Evolutionary conservation across 2,329 filamentous ascomycete genomes (phyloP).

Genomic region (Madurella fahalii): DNA sequence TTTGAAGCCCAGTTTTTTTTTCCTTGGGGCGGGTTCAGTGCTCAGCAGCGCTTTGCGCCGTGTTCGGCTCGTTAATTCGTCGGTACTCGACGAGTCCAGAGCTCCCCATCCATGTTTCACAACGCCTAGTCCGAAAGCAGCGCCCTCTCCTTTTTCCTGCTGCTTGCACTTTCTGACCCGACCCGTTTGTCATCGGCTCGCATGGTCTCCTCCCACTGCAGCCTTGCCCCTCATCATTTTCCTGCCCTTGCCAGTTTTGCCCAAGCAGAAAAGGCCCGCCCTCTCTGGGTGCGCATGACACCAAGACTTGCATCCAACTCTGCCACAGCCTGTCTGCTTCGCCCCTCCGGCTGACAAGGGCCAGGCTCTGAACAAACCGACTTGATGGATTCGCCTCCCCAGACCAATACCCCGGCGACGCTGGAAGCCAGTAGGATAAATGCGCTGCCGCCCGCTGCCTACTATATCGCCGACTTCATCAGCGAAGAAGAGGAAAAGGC

Average conservation of each 20-base stretch:
- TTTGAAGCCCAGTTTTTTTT: neutral
- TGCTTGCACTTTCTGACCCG: neutral
- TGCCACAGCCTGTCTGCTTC: neutral
- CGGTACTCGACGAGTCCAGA: too few species aligned
- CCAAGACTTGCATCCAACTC: neutral
- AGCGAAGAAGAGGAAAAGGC: constrained; percentile 65
- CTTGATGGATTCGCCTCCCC: constrained; percentile 8
- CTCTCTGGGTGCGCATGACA: neutral
- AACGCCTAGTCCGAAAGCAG: neutral
- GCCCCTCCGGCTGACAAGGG: neutral
- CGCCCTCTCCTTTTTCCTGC: neutral
- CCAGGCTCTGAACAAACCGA: neutral
- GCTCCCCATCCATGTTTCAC: neutral
- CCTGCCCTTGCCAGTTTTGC: neutral
- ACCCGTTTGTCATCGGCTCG: neutral
- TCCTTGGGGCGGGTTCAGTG: too few species aligned
- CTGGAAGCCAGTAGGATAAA: constrained; percentile 51
- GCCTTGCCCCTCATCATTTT: constrained; percentile 12
- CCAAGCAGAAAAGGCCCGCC: neutral
- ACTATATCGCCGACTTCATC: constrained; percentile 86
- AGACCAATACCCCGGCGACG: constrained; percentile 39
- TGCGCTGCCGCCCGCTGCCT: constrained; percentile 61
- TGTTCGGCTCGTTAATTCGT: neutral
- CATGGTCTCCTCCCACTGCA: neutral
- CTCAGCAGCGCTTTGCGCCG: neutral